These are phyloP conservation scores for Physcomitrium patens DNA, from an alignment of 225 moss, liverwort and hornwort genomes.

Conservation along the genomic window DNA sequence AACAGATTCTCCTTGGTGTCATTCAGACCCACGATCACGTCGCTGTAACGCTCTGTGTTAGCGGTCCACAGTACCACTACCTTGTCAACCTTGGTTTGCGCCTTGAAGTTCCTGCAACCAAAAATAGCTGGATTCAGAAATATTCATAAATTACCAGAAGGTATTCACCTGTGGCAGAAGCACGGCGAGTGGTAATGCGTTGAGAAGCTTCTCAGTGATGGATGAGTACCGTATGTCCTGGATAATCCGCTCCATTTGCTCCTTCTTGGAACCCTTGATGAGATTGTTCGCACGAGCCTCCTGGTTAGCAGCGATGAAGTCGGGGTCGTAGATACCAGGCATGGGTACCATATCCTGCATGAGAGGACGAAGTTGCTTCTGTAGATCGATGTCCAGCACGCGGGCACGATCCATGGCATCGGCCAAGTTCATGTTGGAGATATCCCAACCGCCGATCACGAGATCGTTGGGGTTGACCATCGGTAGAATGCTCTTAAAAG, in stretches of 20 bases:
- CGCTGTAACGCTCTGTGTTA: slow-evolving; percentile 98
- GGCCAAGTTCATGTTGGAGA: slow-evolving; percentile 92
- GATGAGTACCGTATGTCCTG: slow-evolving; percentile 81
- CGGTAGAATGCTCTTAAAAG: slow-evolving; percentile 91
- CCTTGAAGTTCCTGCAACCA: slow-evolving; percentile 69
- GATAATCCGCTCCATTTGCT: slow-evolving; percentile 88
- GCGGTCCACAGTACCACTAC: slow-evolving; percentile 97
- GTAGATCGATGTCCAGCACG: slow-evolving; percentile 92
- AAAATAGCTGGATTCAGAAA: not conserved
- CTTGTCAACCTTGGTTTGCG: slow-evolving; percentile 77
- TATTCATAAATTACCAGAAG: not conserved
- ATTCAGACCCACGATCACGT: slow-evolving; percentile 88
- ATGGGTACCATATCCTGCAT: slow-evolving; percentile 89
- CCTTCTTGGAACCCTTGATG: slow-evolving; percentile 90
- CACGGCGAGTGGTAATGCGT: too few species aligned
- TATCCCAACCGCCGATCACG: slow-evolving; percentile 93
- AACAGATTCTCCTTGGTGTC: slow-evolving; percentile 90
- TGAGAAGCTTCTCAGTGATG: too few species aligned
- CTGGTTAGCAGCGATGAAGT: slow-evolving; percentile 97
- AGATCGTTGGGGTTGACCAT: slow-evolving; percentile 91
- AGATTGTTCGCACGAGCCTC: slow-evolving; percentile 84
- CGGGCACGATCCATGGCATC: slow-evolving; percentile 95
- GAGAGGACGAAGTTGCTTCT: slow-evolving; percentile 94
- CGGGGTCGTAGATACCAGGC: slow-evolving; percentile 89
- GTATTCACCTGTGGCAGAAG: too few species aligned